Percentiles rank a stretch among this genome's conserved stretches.
These are phyloP conservation scores for Amphibolis antarctica DNA, from an alignment of 106 monocot species.

Conservation along the genomic window DNA sequence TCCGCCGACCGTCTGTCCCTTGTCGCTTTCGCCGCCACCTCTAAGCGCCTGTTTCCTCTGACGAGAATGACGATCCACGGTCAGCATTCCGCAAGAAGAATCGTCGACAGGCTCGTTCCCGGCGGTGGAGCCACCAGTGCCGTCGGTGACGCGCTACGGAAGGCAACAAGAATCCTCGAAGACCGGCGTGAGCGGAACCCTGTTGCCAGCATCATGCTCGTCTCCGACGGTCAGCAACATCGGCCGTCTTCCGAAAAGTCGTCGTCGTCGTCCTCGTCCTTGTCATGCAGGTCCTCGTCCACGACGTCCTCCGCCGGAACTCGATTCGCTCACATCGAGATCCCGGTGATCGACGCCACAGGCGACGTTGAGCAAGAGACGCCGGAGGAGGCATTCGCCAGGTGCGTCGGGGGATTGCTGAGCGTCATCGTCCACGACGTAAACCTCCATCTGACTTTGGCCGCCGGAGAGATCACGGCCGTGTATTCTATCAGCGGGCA, in stretches of 20 bases:
- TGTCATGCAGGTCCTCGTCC: conserved; percentile 1
- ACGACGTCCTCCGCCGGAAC: conserved; percentile 14
- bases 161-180: conserved; percentile 77
- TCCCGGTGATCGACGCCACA: conserved; percentile 29
- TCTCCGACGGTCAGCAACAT: conserved; percentile 51
- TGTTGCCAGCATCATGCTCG: conserved; percentile 79
- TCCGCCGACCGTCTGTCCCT: conserved; percentile 66
- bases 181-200: conserved; percentile 81
- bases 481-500: conserved; percentile 47
- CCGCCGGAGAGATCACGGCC: conserved; percentile 49
- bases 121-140: conserved; percentile 17
- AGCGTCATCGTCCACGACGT: conserved; percentile 73
- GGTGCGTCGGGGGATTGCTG: conserved; percentile 51
- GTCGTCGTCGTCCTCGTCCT: background rate
- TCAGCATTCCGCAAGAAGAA: conserved; percentile 55
- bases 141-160: conserved; percentile 43
- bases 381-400: conserved; percentile 39
- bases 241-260: conserved; percentile 7
- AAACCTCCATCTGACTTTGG: conserved; percentile 38
- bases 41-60: conserved; percentile 75
- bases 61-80: conserved; percentile 58
- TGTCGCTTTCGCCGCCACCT: conserved; percentile 58
- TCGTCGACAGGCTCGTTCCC: conserved; percentile 54
- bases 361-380: background rate
- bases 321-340: conserved; percentile 69